A percentile compares a stretch with the other conserved stretches of the same genome.
phyloP scores from a whole-genome alignment of 495 filamentous ascomycete genomes.

The Trichoderma parareesei region DNA sequence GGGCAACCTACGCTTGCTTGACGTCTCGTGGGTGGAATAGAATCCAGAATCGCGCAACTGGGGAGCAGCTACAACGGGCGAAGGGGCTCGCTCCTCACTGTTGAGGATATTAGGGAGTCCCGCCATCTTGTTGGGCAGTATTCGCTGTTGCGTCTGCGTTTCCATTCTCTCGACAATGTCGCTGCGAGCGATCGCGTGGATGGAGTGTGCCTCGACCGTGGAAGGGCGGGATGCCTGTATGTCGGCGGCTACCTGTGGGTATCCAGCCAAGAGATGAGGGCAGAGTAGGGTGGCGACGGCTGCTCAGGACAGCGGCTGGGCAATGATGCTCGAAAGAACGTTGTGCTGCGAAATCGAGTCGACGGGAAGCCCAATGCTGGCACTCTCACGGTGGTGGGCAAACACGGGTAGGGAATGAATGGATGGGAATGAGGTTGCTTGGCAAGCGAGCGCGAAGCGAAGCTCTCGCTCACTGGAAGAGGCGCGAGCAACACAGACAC shows the following conservation, averaged over 20 bases:
- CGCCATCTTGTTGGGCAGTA: slow-evolving; percentile 6
- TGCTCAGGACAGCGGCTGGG: not conserved
- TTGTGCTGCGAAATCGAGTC: not conserved
- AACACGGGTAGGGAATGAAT: slow-evolving; percentile 9
- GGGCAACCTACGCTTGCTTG: slow-evolving; percentile 44
- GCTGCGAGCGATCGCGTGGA: not conserved
- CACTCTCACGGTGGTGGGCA: not conserved
- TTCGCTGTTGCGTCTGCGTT: not conserved
- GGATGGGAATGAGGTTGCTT: not conserved
- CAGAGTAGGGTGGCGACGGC: not conserved
- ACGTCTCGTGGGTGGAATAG: slow-evolving; percentile 44
- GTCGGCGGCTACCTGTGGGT: not conserved
- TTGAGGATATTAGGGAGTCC: slow-evolving; percentile 9
- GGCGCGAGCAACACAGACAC: slow-evolving; percentile 4
- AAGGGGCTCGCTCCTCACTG: slow-evolving; percentile 10
- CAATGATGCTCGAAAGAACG: not conserved
- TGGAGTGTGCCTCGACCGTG: not conserved
- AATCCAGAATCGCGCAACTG: slow-evolving; percentile 43
- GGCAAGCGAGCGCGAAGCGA: slow-evolving; percentile 9
- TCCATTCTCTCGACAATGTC: slow-evolving; percentile 1
- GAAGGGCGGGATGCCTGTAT: not conserved
- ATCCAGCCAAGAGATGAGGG: not conserved
- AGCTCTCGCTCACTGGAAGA: slow-evolving; percentile 6
- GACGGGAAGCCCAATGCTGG: slow-evolving; percentile 1
- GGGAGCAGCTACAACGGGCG: not conserved